Evolutionary conservation across 495 filamentous ascomycete genomes (phyloP).

Genomic region (Aspergillus affinis): DNA sequence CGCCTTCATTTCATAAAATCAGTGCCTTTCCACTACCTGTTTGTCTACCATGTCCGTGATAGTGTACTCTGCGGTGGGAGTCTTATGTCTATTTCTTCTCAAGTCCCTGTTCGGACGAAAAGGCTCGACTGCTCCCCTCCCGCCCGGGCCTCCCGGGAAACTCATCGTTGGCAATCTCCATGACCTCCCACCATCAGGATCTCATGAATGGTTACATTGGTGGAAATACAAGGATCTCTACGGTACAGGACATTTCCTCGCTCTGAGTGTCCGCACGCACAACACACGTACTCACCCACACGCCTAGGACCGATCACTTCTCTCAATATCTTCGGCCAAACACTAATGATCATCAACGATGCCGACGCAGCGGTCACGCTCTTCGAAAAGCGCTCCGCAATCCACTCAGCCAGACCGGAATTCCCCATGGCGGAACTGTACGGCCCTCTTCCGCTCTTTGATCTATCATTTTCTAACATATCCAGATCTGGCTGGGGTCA

Average conservation of each 20-base stretch:
- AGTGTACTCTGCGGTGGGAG: background rate
- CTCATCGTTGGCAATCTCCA: conserved; percentile 49
- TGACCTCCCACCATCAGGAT: conserved; percentile 41
- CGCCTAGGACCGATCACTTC: conserved; percentile 6
- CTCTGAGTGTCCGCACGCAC: too few species aligned
- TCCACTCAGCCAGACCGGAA: conserved; percentile 41
- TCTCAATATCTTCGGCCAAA: conserved; percentile 37
- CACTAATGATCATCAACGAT: conserved; percentile 50
- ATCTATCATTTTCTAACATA: background rate
- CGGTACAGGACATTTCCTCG: conserved; percentile 20
- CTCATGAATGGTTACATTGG: conserved; percentile 49
- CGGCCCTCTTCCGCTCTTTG: background rate
- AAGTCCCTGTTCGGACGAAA: background rate
- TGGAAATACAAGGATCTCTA: conserved; percentile 50
- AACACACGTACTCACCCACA: conserved; percentile 9
- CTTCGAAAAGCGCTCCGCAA: conserved; percentile 43
- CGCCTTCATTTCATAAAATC: background rate
- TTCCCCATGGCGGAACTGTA: conserved; percentile 37
- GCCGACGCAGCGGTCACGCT: conserved; percentile 38
- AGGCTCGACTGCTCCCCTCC: conserved; percentile 25
- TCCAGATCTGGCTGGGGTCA: conserved; percentile 35
- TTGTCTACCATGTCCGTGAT: background rate
- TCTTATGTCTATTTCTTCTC: background rate
- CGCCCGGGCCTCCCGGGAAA: conserved; percentile 43
- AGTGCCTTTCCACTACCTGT: background rate